Percentiles rank a stretch among this genome's conserved stretches.
These are phyloP conservation scores for Mortierella sp. DNA, from an alignment of 371 early-diverging fungal species.

Conservation along the genomic window DNA sequence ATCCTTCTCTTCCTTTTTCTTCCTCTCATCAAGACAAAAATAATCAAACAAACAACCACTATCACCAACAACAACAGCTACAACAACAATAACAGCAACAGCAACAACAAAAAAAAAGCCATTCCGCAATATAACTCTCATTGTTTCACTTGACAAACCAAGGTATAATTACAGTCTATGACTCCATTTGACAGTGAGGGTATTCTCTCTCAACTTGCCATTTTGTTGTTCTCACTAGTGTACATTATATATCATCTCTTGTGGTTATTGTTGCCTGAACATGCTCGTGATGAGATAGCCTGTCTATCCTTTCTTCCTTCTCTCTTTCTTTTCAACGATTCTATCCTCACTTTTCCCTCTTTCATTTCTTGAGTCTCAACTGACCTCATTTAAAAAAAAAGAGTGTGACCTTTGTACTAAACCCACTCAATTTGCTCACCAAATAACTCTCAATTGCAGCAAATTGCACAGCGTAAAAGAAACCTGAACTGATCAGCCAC, in stretches of 20 bases:
- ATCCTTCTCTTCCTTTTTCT: not conserved
- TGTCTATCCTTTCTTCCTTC: not conserved
- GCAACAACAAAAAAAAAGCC: not conserved
- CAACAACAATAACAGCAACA: not conserved
- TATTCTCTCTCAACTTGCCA: not conserved
- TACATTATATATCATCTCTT: not conserved
- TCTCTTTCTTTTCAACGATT: not conserved
- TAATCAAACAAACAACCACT: not conserved
- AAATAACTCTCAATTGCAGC: not conserved
- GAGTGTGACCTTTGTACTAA: not conserved
- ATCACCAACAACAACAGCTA: not conserved
- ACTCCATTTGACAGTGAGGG: not conserved
- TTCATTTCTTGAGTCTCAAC: not conserved
- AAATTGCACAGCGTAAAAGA: not conserved
- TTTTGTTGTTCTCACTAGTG: not conserved
- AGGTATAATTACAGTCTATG: not conserved
- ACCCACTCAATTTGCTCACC: not conserved
- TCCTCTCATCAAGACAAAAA: not conserved
- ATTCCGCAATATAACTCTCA: not conserved
- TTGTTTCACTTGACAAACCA: not conserved
- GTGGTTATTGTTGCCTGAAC: not conserved
- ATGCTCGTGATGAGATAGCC: not conserved
- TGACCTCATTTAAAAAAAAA: not conserved
- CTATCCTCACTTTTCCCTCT: conserved; percentile 1
- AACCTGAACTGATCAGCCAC: not conserved